Base-by-base conservation (phyloP, 208 protist genomes). In the Acanthamoeba triangularis region DNA sequence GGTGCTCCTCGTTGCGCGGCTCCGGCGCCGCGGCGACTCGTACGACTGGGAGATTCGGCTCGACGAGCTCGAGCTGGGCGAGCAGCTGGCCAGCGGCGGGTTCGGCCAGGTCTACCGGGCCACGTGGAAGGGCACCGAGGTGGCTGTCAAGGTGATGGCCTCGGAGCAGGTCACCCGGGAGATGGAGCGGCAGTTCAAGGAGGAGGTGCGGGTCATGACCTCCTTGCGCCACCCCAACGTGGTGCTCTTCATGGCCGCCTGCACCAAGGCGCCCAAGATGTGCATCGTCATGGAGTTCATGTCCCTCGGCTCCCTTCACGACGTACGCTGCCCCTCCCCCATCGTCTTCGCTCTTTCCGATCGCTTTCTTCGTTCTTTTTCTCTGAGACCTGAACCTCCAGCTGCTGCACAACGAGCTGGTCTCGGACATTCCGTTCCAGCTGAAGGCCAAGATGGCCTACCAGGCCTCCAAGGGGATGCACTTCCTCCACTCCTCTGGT, bases 171-270 rank as follows among this genome's bases (percentile, higher is more conserved):
- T 28, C 61, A 67, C 23, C 61, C 1, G 28, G 28, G 61, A 67
- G 23, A 67, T 67, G 23, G 61, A 67, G 28, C 16, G 61, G 61
- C 16, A 28, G 16, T 67, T 67, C 61, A 67, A 67, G 61, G 61
- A 67, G 61, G 61, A 67, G 61, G 61, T 67, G 61, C 61, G 61
- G 23, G 61, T 97, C 41, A 93, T 97, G 56, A 96, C 56, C 35
- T 30, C 95, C 61, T 30, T 97, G 23, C n/a, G 84, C n/a, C 96
- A 97, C 52, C 96, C 96, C 41, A 97, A 97, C 85, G 61, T 97
- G 14, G 95, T 96, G 23, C 94, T 97, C 28, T 97, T 97, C 78
- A 97, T 97, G 56, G 96, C 95, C 25, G 96, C 88, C n/a, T 97
- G 93, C 49, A 59, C 87, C 20, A 41, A 41, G 37, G 37, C 37